Evolutionary conservation across 2,329 filamentous ascomycete species (phyloP), one percentile per base, ranked within the genome.

Genomic region (Coccinonectria pachysandricola): DNA sequence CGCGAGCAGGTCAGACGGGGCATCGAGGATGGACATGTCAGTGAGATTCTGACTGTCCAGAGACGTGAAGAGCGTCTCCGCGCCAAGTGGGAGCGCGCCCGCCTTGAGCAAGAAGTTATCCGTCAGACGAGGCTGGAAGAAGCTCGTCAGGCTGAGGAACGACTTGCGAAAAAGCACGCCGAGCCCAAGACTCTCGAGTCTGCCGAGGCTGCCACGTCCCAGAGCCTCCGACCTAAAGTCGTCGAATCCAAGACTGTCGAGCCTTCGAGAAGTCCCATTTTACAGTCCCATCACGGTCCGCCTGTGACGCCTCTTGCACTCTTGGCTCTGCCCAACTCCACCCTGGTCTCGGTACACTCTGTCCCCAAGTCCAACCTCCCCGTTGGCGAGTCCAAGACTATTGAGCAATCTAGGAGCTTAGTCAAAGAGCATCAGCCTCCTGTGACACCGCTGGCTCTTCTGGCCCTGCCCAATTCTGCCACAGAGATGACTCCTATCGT

Each of bases 41-140:
- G 80, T 41, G 88, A 95, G 57, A 78, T 92, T 35, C 63, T 75
- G 27, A 98, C 88, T 3, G 68, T 70, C 19, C 68, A 75, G 42
- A 67, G 91, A 34, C 71, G 91, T 46, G 75, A 82, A 38, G 84
- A 94, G 53, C 75, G 91, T 23, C 77, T 76, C 34, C 70, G 83
- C 45, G 77, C 83, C 55, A 98, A 98, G 57, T 77, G 91, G 60
- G 87, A 96, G 51, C 71, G 91, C 43, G 91, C 91, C n/a, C 76
- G 81, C 37, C 73, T 79, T 27, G 86, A 95, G 53, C 75, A 84
- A 42, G 80, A 94, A 48, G 80, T 75, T 8, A 83, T 96, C 37
- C 77, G 87, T 37, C 68, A 77, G 46, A 82, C 77, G 32, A 61
- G 59, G 21, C 46, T 59, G 10, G 50, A 59, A 26, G 69, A 74